These are phyloP conservation scores for Capronia epimyces DNA, from an alignment of 2,329 filamentous ascomycete species.

Conservation along the genomic window DNA sequence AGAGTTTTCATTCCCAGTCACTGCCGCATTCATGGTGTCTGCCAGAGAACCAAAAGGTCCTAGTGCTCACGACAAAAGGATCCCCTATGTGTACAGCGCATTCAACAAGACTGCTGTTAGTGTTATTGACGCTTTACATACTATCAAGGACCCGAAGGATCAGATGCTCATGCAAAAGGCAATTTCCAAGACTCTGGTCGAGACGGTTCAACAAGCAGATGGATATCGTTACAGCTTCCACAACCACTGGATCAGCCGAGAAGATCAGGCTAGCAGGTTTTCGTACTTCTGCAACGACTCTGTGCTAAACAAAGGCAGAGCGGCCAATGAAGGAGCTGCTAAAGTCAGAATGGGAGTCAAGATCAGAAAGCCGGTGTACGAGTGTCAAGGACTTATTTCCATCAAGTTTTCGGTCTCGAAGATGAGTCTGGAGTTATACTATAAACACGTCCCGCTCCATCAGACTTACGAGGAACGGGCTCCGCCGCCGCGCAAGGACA, in stretches of 20 bases:
- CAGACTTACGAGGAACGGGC: slow-evolving; percentile 26
- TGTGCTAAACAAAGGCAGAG: slow-evolving; percentile 25
- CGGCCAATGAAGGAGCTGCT: slow-evolving; percentile 22
- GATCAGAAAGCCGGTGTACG: slow-evolving; percentile 25
- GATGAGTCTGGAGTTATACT: slow-evolving; percentile 24
- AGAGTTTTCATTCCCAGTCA: slow-evolving; percentile 25
- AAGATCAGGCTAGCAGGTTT: slow-evolving; percentile 26
- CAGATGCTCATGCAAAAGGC: slow-evolving; percentile 22
- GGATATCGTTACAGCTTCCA: slow-evolving; percentile 28
- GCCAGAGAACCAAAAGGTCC: slow-evolving; percentile 4
- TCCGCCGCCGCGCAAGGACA: slow-evolving; percentile 20
- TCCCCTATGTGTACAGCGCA: slow-evolving; percentile 15
- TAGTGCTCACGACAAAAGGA: slow-evolving; percentile 5
- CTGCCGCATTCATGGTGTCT: slow-evolving; percentile 25
- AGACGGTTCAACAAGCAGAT: slow-evolving; percentile 21
- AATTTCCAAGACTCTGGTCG: slow-evolving; percentile 24
- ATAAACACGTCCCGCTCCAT: slow-evolving; percentile 27
- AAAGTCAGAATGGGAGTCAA: slow-evolving; percentile 19
- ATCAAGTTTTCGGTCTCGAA: slow-evolving; percentile 29
- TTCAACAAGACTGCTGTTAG: slow-evolving; percentile 24
- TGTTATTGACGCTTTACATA: slow-evolving; percentile 24
- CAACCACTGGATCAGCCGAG: slow-evolving; percentile 27
- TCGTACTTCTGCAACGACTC: slow-evolving; percentile 29
- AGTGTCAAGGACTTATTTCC: slow-evolving; percentile 23
- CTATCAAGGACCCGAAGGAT: slow-evolving; percentile 20